phyloP scores from a whole-genome alignment of 257 asterid genomes.

The Thymus mandschuricus region DNA sequence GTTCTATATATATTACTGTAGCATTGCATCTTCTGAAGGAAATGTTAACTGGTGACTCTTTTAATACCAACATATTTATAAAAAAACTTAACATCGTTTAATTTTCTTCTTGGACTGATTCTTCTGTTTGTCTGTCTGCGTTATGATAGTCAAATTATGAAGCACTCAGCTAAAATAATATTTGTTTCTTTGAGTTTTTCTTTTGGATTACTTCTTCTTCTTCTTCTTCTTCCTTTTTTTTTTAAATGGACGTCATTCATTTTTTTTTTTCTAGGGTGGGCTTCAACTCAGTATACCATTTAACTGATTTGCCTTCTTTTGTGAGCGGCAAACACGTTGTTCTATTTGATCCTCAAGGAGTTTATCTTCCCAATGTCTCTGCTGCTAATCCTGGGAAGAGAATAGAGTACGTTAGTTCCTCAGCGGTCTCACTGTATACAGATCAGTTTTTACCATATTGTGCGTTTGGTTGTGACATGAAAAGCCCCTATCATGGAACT shows the following conservation, averaged over 20 bases:
- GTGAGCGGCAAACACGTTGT: conserved; percentile 94
- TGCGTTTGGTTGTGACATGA: conserved; percentile 97
- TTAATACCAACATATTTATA: too few species aligned
- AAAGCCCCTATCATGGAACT: conserved; percentile 83
- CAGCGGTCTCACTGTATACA: conserved; percentile 75
- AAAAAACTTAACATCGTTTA: not conserved
- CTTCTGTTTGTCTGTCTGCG: not conserved
- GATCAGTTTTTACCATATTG: conserved; percentile 94
- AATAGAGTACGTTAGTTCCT: conserved; percentile 81
- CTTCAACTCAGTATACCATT: conserved; percentile 97
- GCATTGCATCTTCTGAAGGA: not conserved
- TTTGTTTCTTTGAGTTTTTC: conserved; percentile 24
- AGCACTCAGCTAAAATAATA: conserved; percentile 2
- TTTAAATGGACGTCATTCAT: conserved; percentile 35
- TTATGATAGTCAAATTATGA: conserved; percentile 17
- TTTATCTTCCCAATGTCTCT: conserved; percentile 85
- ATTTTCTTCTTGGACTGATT: conserved; percentile 14
- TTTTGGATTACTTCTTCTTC: conserved; percentile 4
- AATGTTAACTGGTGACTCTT: conserved; percentile 8
- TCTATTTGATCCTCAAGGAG: conserved; percentile 95
- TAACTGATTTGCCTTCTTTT: conserved; percentile 95
- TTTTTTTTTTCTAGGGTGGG: conserved; percentile 81
- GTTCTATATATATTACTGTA: not conserved
- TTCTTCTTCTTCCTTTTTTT: not conserved
- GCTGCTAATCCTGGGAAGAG: conserved; percentile 96